Evolutionary conservation across 805 yeast species (phyloP), one percentile per base, ranked within the genome.

Genomic region (Wickerhamomyces canadensis): DNA sequence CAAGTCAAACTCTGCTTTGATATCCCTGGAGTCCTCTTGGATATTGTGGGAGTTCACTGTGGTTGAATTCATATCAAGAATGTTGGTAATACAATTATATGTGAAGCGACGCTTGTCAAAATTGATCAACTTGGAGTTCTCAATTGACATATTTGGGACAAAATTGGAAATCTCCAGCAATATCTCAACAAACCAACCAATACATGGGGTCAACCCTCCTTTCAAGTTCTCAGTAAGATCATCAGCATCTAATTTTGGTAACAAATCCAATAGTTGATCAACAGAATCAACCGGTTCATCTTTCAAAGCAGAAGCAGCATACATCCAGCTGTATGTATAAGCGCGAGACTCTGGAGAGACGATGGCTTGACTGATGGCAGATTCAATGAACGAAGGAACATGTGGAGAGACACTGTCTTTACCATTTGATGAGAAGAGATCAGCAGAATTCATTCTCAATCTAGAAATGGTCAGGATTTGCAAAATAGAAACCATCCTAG

Each of bases 111-210:
- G 72, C 62, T 91, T 91, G 59, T 87, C 95, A 60, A 89, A 91
- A 54, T 91, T 89, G 49, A 89, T 76, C 43, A 82, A 63, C 24
- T 70, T 66, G 2, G 81, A 70, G 51, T 80, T 75, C 41, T 72
- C 78, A 27, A 76, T 70, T 35, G 81, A 74, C 76, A 78, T 84
- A 50, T 83, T 84, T 15, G 96, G 95, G 35, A 87, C 79, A 52
- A 74, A 80, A 44, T 83, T 78, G 1, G 81, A 77, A 42, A 80
- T 76, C 52, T 85, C 95, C 37, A 88, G 55, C 44, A 91, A 62
- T 43, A 94, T 77, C 49, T 84, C 91, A 18, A 83, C 66, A 35
- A 87, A 67, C 98, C 98, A 91, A 10, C 97, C 97, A 41, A 87
- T 76, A 52, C 96, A 89, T 3, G 95, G 93, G 6, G 87, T 75